A percentile compares a stretch with the other conserved stretches of the same genome.
These are phyloP conservation scores for Ciborinia camelliae DNA, from an alignment of 2,329 filamentous ascomycete genomes.

Conservation along the genomic window DNA sequence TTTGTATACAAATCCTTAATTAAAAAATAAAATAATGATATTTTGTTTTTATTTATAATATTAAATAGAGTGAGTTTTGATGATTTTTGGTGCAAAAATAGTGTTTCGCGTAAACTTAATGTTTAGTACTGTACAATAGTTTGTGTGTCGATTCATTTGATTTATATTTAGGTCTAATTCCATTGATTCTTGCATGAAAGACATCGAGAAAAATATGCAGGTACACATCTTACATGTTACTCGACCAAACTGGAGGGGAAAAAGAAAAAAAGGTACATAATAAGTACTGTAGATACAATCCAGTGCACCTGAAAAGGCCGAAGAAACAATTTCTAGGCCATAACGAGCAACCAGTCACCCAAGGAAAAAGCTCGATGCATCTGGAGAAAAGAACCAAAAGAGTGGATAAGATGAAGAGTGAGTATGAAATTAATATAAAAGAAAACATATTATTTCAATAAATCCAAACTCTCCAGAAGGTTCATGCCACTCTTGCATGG, in stretches of 20 bases:
- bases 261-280: not conserved
- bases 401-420: slow-evolving; percentile 1
- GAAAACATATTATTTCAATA: not conserved
- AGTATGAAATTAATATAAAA: not conserved
- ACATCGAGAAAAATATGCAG: not conserved
- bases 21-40: no score
- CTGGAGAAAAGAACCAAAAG: not conserved
- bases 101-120: no score
- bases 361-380: slow-evolving; percentile 21
- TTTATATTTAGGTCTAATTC: slow-evolving; percentile 24
- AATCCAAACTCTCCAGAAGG: not conserved
- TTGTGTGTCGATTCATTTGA: slow-evolving; percentile 24
- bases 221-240: slow-evolving; percentile 6
- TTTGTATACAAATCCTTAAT: no score
- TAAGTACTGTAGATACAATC: no score
- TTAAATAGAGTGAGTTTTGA: no score
- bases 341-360: slow-evolving; percentile 13
- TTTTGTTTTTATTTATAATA: no score
- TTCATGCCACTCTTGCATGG: slow-evolving; percentile 3
- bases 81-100: no score
- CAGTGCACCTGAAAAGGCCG: not conserved
- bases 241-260: not conserved
- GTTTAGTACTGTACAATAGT: no score
- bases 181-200: slow-evolving; percentile 21
- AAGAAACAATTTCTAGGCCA: slow-evolving; percentile 16